Percentiles rank a stretch among this genome's conserved stretches.
Evolutionary conservation across 164 flowering plant species (phyloP).

Genomic region (Nymphaea thermarum): DNA sequence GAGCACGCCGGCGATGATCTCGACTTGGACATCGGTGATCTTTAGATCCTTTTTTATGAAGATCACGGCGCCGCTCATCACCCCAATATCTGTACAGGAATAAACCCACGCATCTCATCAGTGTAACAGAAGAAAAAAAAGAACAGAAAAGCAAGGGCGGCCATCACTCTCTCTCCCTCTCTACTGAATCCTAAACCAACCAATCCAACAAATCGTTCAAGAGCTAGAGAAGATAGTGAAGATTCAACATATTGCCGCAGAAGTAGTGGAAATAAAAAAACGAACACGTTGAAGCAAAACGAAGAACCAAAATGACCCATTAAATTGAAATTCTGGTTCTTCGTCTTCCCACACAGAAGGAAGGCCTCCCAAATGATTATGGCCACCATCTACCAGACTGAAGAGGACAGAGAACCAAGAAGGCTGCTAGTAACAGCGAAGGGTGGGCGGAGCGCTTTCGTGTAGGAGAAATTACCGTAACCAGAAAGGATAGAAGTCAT

Average conservation of each 20-base stretch:
- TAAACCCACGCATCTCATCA: too few relatives aligned
- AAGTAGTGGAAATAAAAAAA: too few relatives aligned
- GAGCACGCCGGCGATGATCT: slow-evolving; percentile 17
- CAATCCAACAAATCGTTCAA: neutral
- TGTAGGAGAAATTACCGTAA: slow-evolving; percentile 10
- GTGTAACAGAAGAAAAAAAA: too few relatives aligned
- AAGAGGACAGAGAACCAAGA: neutral
- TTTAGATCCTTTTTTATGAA: slow-evolving; percentile 20
- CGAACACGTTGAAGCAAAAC: too few relatives aligned
- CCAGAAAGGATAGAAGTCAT: slow-evolving; percentile 25
- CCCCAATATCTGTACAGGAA: slow-evolving; percentile 18
- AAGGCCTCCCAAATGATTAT: neutral
- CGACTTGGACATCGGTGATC: slow-evolving; percentile 14
- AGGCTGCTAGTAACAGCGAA: neutral
- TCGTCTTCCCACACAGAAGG: neutral
- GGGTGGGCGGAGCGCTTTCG: neutral
- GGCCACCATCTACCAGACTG: neutral
- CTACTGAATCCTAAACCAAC: neutral
- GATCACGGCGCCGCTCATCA: slow-evolving; percentile 26
- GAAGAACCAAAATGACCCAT: too few relatives aligned
- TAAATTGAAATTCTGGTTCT: too few relatives aligned
- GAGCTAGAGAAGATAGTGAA: neutral
- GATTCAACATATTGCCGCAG: neutral
- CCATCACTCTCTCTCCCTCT: neutral
- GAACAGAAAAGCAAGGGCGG: neutral